Evolutionary conservation across 2,329 filamentous ascomycete genomes (phyloP).

Genomic region (Apiospora rasikravindrae): DNA sequence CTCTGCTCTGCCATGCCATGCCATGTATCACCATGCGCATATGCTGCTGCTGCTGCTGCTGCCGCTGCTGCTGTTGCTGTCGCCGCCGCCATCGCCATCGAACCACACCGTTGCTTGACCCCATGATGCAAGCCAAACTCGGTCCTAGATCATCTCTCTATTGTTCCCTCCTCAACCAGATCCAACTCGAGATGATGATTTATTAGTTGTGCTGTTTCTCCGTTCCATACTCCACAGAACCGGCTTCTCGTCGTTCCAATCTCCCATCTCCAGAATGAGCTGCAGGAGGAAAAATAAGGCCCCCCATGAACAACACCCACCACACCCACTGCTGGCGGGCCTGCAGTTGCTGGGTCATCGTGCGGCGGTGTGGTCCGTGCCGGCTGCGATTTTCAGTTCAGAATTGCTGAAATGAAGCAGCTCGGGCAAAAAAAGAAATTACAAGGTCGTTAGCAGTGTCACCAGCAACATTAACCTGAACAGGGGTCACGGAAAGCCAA

Average conservation of each 20-base stretch:
- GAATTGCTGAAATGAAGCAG: conserved; percentile 36
- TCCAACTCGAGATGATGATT: background rate
- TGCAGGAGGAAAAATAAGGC: background rate
- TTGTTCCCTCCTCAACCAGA: conserved; percentile 7
- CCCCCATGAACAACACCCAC: conserved; percentile 3
- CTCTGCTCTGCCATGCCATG: background rate
- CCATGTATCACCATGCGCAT: conserved; percentile 7
- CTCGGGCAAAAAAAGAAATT: conserved; percentile 36
- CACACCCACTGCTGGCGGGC: background rate
- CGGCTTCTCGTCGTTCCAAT: conserved; percentile 11
- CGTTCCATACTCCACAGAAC: background rate
- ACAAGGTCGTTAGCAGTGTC: conserved; percentile 37
- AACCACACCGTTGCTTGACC: background rate
- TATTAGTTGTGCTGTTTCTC: background rate
- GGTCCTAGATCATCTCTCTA: background rate
- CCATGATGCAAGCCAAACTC: conserved; percentile 8
- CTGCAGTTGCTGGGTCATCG: conserved; percentile 31
- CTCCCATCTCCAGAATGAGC: conserved; percentile 10
- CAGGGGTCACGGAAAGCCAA: conserved; percentile 12
- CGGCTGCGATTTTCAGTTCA: conserved; percentile 24
- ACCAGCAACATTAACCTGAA: conserved; percentile 25
- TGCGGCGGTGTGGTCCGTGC: conserved; percentile 34
- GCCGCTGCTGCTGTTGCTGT: background rate
- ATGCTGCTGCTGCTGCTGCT: background rate
- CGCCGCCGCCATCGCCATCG: background rate